Conservation (phyloP, 371 early-diverging fungal species). For the Mortierella sp. region DNA sequence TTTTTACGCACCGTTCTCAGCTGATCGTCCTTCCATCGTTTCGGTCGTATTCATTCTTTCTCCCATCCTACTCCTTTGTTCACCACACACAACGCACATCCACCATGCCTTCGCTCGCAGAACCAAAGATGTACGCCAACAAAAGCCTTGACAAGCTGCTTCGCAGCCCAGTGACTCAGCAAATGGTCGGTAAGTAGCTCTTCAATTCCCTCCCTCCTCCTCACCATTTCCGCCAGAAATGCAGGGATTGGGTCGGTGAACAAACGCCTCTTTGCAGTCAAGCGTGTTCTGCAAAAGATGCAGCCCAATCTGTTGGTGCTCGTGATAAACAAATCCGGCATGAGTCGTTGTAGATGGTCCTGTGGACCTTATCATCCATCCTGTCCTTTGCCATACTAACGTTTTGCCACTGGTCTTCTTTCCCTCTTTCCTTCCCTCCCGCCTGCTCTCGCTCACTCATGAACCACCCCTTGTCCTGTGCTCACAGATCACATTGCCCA, state of each 20-base stretch:
- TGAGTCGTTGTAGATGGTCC: too few relatives aligned
- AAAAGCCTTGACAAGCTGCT: conserved; percentile 44
- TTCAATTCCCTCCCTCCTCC: too few relatives aligned
- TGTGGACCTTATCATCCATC: too few relatives aligned
- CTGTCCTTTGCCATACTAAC: too few relatives aligned
- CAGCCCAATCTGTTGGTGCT: conserved; percentile 4
- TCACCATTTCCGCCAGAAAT: neutral
- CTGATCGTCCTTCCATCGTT: neutral
- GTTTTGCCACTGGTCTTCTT: too few relatives aligned
- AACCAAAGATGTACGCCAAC: conserved; percentile 51
- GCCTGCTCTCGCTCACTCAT: too few relatives aligned
- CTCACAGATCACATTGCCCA: conserved; percentile 55
- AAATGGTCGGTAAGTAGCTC: conserved; percentile 49
- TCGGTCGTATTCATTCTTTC: neutral
- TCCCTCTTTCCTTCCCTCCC: too few relatives aligned
- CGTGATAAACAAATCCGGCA: too few relatives aligned
- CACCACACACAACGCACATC: neutral
- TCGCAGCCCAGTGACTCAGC: conserved; percentile 53
- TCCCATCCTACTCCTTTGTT: neutral
- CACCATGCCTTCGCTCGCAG: conserved; percentile 49
- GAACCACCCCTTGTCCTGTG: neutral
- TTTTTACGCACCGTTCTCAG: neutral
- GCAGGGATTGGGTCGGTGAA: too few relatives aligned
- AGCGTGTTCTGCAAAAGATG: neutral
- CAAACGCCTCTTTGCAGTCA: neutral